These are phyloP conservation scores for Domatiomyces catenatus DNA, from an alignment of 2,329 filamentous ascomycete species.

Conservation along the genomic window DNA sequence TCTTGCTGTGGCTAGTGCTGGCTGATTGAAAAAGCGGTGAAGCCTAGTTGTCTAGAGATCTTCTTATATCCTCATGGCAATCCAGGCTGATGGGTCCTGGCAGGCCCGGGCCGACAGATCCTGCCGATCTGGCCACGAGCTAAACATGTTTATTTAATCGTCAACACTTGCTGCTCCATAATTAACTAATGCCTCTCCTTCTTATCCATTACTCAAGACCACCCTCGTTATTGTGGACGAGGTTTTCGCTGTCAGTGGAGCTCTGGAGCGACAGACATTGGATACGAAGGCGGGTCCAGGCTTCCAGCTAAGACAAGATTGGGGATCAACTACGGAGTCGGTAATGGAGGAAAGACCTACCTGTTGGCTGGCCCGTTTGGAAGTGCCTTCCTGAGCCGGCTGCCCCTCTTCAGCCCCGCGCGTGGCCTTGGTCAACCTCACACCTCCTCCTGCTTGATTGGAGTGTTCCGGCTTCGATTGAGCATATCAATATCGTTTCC, in stretches of 20 bases:
- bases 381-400: background rate
- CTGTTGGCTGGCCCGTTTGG: background rate
- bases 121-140: background rate
- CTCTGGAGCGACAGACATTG: background rate
- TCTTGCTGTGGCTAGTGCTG: background rate
- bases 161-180: background rate
- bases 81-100: background rate
- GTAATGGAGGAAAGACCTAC: background rate
- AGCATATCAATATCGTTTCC: background rate
- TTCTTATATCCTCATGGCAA: background rate
- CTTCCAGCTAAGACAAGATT: background rate
- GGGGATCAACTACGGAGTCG: too few species aligned
- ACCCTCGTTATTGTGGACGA: background rate
- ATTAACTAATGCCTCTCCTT: background rate
- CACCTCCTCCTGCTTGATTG: background rate
- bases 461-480: background rate
- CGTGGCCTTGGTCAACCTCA: background rate
- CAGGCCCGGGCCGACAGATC: background rate
- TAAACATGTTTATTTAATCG: background rate
- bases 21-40: background rate
- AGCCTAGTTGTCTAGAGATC: background rate
- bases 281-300: background rate
- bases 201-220: background rate
- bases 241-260: background rate
- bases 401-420: background rate